Percentiles rank a stretch among this genome's conserved stretches.
These are phyloP conservation scores for Sicyos edulis DNA, from an alignment of 306 rosid species.

Conservation along the genomic window DNA sequence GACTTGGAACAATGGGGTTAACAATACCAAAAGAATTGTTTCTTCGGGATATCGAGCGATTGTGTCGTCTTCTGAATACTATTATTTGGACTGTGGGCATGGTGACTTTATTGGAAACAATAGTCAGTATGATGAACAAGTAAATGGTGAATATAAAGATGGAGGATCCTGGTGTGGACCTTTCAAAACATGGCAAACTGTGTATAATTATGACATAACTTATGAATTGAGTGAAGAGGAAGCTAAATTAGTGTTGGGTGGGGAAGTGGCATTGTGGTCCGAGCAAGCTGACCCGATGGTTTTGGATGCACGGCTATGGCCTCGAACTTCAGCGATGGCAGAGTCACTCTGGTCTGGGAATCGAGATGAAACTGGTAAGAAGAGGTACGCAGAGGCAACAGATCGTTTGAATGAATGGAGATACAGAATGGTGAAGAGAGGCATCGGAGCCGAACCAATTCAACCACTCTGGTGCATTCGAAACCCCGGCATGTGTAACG, in stretches of 20 bases:
- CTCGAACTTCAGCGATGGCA: constrained; percentile 69
- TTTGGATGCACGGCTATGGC: constrained; percentile 75
- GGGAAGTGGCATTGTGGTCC: constrained; percentile 81
- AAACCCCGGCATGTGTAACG: constrained; percentile 83
- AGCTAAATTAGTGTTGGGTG: constrained; percentile 75
- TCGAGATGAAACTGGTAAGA: constrained; percentile 47
- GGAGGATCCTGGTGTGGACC: constrained; percentile 94
- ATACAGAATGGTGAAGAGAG: constrained; percentile 63
- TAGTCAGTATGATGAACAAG: constrained; percentile 40
- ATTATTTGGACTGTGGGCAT: constrained; percentile 84
- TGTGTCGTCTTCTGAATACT: constrained; percentile 66
- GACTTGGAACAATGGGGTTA: constrained; percentile 78
- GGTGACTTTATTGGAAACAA: constrained; percentile 69
- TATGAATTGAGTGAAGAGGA: constrained; percentile 58
- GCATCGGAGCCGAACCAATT: constrained; percentile 79
- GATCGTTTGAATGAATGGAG: constrained; percentile 86
- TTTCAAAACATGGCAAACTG: constrained; percentile 78
- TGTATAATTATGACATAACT: constrained; percentile 68
- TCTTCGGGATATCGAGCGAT: constrained; percentile 62
- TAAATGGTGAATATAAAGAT: constrained; percentile 19
- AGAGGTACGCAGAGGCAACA: constrained; percentile 65
- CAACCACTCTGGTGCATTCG: constrained; percentile 84
- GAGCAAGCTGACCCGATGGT: constrained; percentile 78
- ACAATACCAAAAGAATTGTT: constrained; percentile 60
- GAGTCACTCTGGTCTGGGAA: constrained; percentile 87